A percentile compares a stretch with the other conserved stretches of the same genome.
Evolutionary conservation across 345 rosid genomes (phyloP).

Genomic region (Populus deltoides): DNA sequence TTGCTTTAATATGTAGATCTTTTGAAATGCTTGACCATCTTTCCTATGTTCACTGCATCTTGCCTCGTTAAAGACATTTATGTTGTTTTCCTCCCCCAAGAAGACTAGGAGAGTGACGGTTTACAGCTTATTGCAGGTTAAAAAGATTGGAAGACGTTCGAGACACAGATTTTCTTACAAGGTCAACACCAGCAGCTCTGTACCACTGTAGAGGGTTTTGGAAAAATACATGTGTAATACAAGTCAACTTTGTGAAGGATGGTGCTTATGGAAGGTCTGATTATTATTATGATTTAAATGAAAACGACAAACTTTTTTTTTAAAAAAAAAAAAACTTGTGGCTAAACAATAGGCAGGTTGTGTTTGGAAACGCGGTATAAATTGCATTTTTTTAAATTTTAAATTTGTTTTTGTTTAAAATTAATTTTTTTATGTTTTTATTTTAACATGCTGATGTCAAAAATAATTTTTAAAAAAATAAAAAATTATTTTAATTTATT

Average conservation of each 20-base stretch:
- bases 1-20: neutral
- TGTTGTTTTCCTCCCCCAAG: neutral
- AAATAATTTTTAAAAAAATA: too few relatives aligned
- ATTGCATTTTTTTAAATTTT: too few relatives aligned
- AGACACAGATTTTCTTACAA: neutral
- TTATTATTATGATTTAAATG: neutral
- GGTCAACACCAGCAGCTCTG: neutral
- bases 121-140: conserved; percentile 4
- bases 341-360: neutral
- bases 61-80: neutral
- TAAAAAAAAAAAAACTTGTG: neutral
- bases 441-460: too few relatives aligned
- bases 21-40: neutral
- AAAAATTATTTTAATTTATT: too few relatives aligned
- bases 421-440: too few relatives aligned
- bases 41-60: neutral
- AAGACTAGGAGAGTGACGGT: neutral
- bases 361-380: too few relatives aligned
- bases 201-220: neutral
- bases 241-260: neutral
- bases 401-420: too few relatives aligned
- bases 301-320: neutral
- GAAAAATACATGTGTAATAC: neutral
- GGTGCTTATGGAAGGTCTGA: neutral
- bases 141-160: neutral